These are phyloP conservation scores for Ganoderma resinaceum DNA, from an alignment of 1,284 basidiomycete genomes.

Conservation along the genomic window DNA sequence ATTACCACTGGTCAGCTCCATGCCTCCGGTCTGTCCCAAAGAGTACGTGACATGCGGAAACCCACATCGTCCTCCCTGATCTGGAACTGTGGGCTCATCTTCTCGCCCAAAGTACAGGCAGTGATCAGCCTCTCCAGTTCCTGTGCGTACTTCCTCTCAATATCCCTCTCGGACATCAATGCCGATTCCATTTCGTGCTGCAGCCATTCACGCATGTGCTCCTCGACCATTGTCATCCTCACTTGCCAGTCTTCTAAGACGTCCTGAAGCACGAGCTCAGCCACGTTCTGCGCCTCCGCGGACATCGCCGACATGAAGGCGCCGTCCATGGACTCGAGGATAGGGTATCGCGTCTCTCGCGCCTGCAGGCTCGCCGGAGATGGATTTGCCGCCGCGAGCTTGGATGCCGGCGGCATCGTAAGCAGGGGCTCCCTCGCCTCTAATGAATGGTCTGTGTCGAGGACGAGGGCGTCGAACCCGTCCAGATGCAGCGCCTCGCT, in stretches of 20 bases:
- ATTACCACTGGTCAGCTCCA: slow-evolving; percentile 1
- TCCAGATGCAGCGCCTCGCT: slow-evolving; percentile 20
- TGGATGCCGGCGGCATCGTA: slow-evolving; percentile 13
- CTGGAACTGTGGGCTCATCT: background rate
- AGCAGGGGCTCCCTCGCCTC: slow-evolving; percentile 18
- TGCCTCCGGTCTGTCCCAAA: slow-evolving; percentile 23
- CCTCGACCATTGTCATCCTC: slow-evolving; percentile 14
- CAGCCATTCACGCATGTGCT: slow-evolving; percentile 19
- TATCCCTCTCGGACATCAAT: background rate
- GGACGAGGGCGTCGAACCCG: slow-evolving; percentile 24
- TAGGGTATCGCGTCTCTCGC: slow-evolving; percentile 13
- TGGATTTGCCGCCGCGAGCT: slow-evolving; percentile 5
- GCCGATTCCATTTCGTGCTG: background rate
- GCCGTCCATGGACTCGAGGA: slow-evolving; percentile 16
- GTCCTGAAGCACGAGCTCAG: slow-evolving; percentile 17
- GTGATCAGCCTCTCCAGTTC: background rate
- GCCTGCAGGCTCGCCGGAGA: slow-evolving; percentile 18
- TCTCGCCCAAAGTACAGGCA: background rate
- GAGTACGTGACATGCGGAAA: slow-evolving; percentile 24
- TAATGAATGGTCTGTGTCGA: slow-evolving; percentile 22
- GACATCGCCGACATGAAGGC: slow-evolving; percentile 26
- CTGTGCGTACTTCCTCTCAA: slow-evolving; percentile 8
- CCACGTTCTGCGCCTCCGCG: slow-evolving; percentile 20
- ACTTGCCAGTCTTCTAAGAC: slow-evolving; percentile 14
- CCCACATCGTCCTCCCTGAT: slow-evolving; percentile 25